Conservation (phyloP, 306 rosid genomes). For the Boehmeria nivea region DNA sequence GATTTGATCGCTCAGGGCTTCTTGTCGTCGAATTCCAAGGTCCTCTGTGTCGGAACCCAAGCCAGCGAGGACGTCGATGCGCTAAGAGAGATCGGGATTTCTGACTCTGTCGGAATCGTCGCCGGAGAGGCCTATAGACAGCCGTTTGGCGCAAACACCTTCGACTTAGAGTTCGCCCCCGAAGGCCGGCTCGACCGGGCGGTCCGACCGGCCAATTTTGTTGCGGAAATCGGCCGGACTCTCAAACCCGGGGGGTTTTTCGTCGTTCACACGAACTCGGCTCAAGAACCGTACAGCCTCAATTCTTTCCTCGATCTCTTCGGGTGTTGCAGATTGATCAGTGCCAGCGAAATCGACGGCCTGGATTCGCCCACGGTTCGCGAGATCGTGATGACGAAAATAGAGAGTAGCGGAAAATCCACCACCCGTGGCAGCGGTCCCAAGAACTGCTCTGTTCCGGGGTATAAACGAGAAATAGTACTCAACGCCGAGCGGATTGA, state of each 20-base stretch:
- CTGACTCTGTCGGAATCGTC: conserved; percentile 37
- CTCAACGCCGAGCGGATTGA: conserved; percentile 33
- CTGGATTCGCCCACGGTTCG: conserved; percentile 30
- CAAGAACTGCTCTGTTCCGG: conserved; percentile 28
- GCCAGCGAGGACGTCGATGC: conserved; percentile 41
- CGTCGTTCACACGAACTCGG: conserved; percentile 35
- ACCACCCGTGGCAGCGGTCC: conserved; percentile 5
- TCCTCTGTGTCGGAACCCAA: conserved; percentile 40
- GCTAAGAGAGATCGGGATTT: conserved; percentile 35
- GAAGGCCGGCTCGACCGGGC: conserved; percentile 22
- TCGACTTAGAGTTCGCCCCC: conserved; percentile 46
- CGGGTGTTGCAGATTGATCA: conserved; percentile 36
- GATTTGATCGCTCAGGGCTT: conserved; percentile 38
- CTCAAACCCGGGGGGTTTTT: conserved; percentile 44
- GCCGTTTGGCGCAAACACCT: conserved; percentile 23
- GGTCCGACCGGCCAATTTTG: conserved; percentile 19
- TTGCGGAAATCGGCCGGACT: conserved; percentile 37
- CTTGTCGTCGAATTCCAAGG: conserved; percentile 28
- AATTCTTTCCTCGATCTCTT: conserved; percentile 46
- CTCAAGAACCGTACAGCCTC: conserved; percentile 42
- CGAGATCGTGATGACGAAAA: conserved; percentile 40
- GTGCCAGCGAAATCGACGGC: conserved; percentile 37
- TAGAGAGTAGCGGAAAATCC: conserved; percentile 18
- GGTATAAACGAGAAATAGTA: conserved; percentile 34
- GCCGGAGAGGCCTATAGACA: conserved; percentile 22